Percentiles rank a stretch among this genome's conserved stretches.
phyloP scores from a whole-genome alignment of 2,329 filamentous ascomycete species.

The Knufia petricola region DNA sequence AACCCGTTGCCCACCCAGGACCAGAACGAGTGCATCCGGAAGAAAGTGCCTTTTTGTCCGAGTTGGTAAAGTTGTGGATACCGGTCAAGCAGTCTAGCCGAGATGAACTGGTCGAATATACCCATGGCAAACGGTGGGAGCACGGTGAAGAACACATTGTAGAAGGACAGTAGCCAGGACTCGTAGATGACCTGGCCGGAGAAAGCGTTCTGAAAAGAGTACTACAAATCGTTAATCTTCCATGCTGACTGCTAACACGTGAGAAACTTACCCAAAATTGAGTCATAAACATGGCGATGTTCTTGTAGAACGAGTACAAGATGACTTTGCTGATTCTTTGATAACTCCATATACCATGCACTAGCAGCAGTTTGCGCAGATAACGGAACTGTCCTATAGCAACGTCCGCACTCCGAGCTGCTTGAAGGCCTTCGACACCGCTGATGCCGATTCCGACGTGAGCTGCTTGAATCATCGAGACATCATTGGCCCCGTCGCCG shows the following conservation, averaged over 20 bases:
- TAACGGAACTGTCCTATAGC: slow-evolving; percentile 93
- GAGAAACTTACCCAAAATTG: slow-evolving; percentile 78
- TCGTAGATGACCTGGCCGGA: slow-evolving; percentile 97
- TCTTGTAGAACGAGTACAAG: slow-evolving; percentile 98
- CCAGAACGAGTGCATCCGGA: slow-evolving; percentile 83
- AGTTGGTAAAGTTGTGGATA: slow-evolving; percentile 94
- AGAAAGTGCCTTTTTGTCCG: slow-evolving; percentile 87
- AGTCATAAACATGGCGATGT: slow-evolving; percentile 96
- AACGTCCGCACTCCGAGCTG: slow-evolving; percentile 88
- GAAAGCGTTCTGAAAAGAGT: slow-evolving; percentile 96
- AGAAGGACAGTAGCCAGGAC: slow-evolving; percentile 98
- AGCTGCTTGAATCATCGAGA: slow-evolving; percentile 99
- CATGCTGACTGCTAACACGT: too few relatives aligned
- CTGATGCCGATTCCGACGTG: slow-evolving; percentile 98
- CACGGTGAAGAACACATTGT: slow-evolving; percentile 97
- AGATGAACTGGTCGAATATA: slow-evolving; percentile 96
- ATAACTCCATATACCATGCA: slow-evolving; percentile 96
- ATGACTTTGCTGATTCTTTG: slow-evolving; percentile 96
- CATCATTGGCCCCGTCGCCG: slow-evolving; percentile 94
- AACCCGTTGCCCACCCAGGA: slow-evolving; percentile 91
- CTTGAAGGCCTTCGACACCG: slow-evolving; percentile 91
- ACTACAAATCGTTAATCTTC: slow-evolving; percentile 44
- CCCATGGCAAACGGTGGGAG: slow-evolving; percentile 87
- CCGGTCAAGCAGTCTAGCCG: slow-evolving; percentile 80
- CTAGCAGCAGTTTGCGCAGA: slow-evolving; percentile 82